Evolutionary conservation across 495 filamentous ascomycete genomes (phyloP).

Genomic region (Tetracladium setigerum): DNA sequence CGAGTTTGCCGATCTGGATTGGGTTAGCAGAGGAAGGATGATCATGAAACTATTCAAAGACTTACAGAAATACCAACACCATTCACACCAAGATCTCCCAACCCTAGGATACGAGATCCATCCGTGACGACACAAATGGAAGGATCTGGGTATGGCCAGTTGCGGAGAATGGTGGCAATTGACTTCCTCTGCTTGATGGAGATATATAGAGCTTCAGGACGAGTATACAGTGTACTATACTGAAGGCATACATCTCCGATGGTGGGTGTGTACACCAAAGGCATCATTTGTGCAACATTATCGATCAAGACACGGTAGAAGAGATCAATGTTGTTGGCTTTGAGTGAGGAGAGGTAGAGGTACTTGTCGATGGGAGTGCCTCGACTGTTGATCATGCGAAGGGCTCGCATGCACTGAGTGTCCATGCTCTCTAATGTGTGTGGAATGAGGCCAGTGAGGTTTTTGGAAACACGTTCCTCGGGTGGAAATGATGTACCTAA

Average conservation of each 20-base stretch:
- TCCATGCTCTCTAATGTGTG: constrained; percentile 46
- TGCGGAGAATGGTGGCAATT: constrained; percentile 72
- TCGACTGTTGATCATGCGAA: constrained; percentile 65
- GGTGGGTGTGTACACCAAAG: constrained; percentile 93
- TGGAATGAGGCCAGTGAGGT: constrained; percentile 50
- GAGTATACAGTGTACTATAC: constrained; percentile 93
- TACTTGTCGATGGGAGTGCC: constrained; percentile 86
- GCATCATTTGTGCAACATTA: constrained; percentile 85
- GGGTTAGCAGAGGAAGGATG: not conserved
- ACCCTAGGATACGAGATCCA: constrained; percentile 89
- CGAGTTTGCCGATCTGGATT: constrained; percentile 67
- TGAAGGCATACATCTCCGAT: constrained; percentile 94
- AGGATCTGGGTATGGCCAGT: constrained; percentile 81
- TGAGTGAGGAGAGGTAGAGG: constrained; percentile 81
- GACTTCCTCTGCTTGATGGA: constrained; percentile 85
- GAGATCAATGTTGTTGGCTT: constrained; percentile 82
- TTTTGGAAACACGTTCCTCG: constrained; percentile 46
- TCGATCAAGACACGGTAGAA: constrained; percentile 92
- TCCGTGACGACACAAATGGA: constrained; percentile 98
- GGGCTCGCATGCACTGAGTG: constrained; percentile 45
- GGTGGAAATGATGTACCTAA: constrained; percentile 46
- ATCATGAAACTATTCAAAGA: constrained; percentile 16
- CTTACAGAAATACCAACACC: constrained; percentile 96
- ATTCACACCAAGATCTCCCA: constrained; percentile 94
- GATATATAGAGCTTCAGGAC: constrained; percentile 89